Percentiles rank a stretch among this genome's conserved stretches.
phyloP scores from a whole-genome alignment of 2,329 filamentous ascomycete genomes.

The Claviceps sp. region DNA sequence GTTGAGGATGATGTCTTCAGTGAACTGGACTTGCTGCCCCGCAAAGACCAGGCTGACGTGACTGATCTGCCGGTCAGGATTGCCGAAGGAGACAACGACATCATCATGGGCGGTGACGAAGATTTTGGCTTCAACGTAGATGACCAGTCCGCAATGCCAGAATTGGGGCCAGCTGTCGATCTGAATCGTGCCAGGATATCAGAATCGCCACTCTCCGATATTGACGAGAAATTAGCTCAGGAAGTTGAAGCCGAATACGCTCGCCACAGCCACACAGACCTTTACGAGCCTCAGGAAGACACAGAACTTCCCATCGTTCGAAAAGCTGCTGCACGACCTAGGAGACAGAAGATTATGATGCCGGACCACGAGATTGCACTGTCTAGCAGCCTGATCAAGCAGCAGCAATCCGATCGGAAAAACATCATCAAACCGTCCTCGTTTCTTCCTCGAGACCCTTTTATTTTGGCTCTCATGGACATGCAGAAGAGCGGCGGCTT shows the following conservation, averaged over 20 bases:
- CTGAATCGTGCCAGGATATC: slow-evolving; percentile 48
- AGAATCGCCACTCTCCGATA: slow-evolving; percentile 57
- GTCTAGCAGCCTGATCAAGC: slow-evolving; percentile 63
- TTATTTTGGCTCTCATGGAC: slow-evolving; percentile 75
- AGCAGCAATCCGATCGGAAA: slow-evolving; percentile 72
- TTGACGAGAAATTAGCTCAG: slow-evolving; percentile 48
- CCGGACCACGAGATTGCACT: slow-evolving; percentile 74
- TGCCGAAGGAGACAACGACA: slow-evolving; percentile 50
- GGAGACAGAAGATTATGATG: slow-evolving; percentile 66
- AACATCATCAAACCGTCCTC: slow-evolving; percentile 72
- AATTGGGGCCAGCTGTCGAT: slow-evolving; percentile 30
- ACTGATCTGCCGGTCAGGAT: slow-evolving; percentile 47
- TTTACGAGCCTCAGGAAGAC: slow-evolving; percentile 49
- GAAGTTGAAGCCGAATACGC: slow-evolving; percentile 47
- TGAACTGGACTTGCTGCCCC: slow-evolving; percentile 45
- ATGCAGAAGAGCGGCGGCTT: slow-evolving; percentile 88
- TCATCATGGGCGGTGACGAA: slow-evolving; percentile 43
- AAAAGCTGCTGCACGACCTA: slow-evolving; percentile 57
- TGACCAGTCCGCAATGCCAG: slow-evolving; percentile 44
- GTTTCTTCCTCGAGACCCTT: slow-evolving; percentile 77
- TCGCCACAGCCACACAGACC: slow-evolving; percentile 38
- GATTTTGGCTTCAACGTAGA: slow-evolving; percentile 53
- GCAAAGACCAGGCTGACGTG: slow-evolving; percentile 39
- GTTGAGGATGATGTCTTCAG: slow-evolving; percentile 58
- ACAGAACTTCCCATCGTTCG: slow-evolving; percentile 44